Evolutionary conservation across 2,329 filamentous ascomycete genomes (phyloP).

Genomic region (Tolypocladium tundrense): DNA sequence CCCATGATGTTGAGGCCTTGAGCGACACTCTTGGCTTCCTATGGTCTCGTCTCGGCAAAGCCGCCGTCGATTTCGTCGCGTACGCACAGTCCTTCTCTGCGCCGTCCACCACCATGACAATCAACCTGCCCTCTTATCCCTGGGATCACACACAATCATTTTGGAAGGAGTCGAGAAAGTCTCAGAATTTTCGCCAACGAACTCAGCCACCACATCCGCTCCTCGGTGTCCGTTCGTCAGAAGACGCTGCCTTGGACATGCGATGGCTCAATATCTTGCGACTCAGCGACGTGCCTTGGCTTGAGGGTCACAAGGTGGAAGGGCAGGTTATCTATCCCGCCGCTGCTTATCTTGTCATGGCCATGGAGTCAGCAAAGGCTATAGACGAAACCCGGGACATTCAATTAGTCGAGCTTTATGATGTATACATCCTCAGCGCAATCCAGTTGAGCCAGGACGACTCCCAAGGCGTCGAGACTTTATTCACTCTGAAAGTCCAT

Average conservation of each 20-base stretch:
- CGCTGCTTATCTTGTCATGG: slow-evolving; percentile 26
- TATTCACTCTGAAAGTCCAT: neutral
- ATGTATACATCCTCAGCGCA: neutral
- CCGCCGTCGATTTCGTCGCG: neutral
- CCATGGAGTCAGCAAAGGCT: slow-evolving; percentile 4
- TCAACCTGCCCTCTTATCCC: slow-evolving; percentile 24
- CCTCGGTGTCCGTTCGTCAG: slow-evolving; percentile 11
- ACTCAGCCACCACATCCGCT: slow-evolving; percentile 10
- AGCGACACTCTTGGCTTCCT: slow-evolving; percentile 6
- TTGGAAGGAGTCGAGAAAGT: slow-evolving; percentile 16
- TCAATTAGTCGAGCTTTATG: neutral
- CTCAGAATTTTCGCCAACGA: slow-evolving; percentile 2
- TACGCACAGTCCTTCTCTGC: neutral
- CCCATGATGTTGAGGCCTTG: slow-evolving; percentile 8
- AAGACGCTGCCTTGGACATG: slow-evolving; percentile 1
- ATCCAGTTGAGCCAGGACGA: neutral
- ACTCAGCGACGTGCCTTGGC: slow-evolving; percentile 18
- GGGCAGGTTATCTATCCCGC: slow-evolving; percentile 22
- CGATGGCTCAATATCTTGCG: slow-evolving; percentile 12
- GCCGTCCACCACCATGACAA: neutral
- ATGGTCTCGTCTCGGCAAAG: neutral
- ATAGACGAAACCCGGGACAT: neutral
- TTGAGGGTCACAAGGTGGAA: slow-evolving; percentile 14
- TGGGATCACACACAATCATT: slow-evolving; percentile 26
- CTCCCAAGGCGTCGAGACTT: neutral